Evolutionary conservation across 228 moss, liverwort and hornwort genomes (phyloP).

Genomic region (Sphagnum fallax): DNA sequence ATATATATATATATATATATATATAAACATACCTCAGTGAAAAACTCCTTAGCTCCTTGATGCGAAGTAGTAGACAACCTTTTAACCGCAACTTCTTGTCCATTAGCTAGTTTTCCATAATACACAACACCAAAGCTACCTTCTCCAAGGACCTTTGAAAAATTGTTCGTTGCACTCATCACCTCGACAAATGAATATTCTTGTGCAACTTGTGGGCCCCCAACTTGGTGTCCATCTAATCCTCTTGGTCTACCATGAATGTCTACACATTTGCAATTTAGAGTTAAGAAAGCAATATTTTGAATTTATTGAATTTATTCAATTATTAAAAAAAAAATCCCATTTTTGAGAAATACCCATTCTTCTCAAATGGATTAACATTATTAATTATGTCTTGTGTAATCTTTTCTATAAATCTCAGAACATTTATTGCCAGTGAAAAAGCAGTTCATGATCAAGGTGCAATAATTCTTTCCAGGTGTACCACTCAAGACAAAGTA

Average conservation of each 20-base stretch:
- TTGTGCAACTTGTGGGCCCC: background rate
- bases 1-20: too few species aligned
- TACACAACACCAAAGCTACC: constrained; percentile 33
- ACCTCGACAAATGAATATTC: constrained; percentile 12
- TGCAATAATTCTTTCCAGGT: too few species aligned
- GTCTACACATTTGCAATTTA: constrained; percentile 18
- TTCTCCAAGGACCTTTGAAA: constrained; percentile 22
- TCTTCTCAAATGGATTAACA: too few species aligned
- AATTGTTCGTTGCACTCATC: constrained; percentile 18
- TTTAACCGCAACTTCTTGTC: constrained; percentile 19
- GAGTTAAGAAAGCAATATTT: too few species aligned
- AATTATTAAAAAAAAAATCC: too few species aligned
- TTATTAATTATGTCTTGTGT: too few species aligned
- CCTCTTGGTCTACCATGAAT: constrained; percentile 6
- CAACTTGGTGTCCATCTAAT: constrained; percentile 6
- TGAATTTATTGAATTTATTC: too few species aligned
- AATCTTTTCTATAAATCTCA: too few species aligned
- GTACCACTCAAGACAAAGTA: too few species aligned
- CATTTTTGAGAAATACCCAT: too few species aligned
- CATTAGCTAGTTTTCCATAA: constrained; percentile 19
- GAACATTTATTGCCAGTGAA: too few species aligned
- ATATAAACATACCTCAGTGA: constrained; percentile 7
- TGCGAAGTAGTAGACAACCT: constrained; percentile 18
- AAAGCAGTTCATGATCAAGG: too few species aligned
- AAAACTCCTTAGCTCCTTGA: constrained; percentile 17